Base-by-base conservation (phyloP, 108 stramenopile genomes). In the Stephanodiscus minutulus region DNA sequence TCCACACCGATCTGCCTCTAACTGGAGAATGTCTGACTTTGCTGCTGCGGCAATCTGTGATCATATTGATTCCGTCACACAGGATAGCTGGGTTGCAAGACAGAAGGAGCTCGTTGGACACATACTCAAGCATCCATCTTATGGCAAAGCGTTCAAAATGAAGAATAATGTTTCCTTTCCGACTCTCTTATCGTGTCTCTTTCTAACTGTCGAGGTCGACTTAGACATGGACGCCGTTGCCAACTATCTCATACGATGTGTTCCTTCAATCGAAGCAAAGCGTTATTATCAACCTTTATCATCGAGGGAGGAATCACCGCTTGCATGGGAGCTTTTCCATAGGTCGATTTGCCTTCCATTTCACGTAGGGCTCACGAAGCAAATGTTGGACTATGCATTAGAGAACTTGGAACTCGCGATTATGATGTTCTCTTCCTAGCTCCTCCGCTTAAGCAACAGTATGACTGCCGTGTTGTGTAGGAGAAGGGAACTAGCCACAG, bases 11-110 rank as follows among this genome's bases (percentile, higher is more conserved):
- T 17, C 31, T 37, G 29, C 61, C 61, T 7, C 5, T 33, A 62
- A 62, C 35, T 62, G 61, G 61, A 33, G 61, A 62, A 62, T 62
- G 61, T 62, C 61, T 3, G 61, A 62, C 35, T 62, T 62, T 37
- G 61, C 61, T 35, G 31, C 61, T 62, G 61, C 33, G 5, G 61
- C 36, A n/a, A 62, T 62, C 10, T 62, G 61, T 39, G 61, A 62
- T 39, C 61, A 62, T 37, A 62, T 62, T 39, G 61, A 62, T 39
- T 3, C 1, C 3, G 22, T 62, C 35, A 62, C 3, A 1, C 3
- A 2, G 5, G 15, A 62, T 7, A 62, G 10, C 3, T 62, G 61
- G 61, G 61, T 35, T 7, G 35, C 31, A 15, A 1, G 41, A 33
- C 61, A 35, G 7, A 62, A 27, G 31, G 61, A 15, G 7, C 50